Conservation (phyloP, 345 rosid genomes). For the Hibiscus syriacus region DNA sequence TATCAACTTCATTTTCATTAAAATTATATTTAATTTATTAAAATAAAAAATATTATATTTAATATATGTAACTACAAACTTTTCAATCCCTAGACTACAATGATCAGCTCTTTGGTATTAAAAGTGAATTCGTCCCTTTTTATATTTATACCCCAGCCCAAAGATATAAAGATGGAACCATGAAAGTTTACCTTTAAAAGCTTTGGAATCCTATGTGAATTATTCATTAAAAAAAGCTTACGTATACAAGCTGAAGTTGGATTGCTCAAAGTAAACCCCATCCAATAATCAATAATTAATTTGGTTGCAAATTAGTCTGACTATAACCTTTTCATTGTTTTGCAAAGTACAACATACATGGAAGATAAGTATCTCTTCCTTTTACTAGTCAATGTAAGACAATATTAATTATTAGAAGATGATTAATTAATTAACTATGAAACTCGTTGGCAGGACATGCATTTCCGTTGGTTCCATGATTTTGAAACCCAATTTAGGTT, state of each 20-base stretch:
- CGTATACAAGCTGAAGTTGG: not conserved
- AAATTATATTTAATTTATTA: no score
- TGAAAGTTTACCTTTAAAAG: constrained; percentile 33
- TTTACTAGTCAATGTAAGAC: constrained; percentile 1
- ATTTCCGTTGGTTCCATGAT: not conserved
- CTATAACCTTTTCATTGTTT: not conserved
- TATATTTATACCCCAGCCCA: no score
- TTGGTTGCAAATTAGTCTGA: not conserved
- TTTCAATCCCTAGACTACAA: no score
- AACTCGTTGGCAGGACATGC: not conserved
- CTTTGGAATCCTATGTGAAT: constrained; percentile 55
- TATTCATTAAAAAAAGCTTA: not conserved
- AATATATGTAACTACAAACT: no score
- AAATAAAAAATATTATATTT: no score
- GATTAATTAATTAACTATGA: not conserved
- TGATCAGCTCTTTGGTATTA: no score
- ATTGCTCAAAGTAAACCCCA: not conserved
- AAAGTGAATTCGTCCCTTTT: no score
- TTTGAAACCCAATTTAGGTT: no score
- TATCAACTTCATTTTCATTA: no score
- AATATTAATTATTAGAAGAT: not conserved
- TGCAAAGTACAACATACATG: not conserved
- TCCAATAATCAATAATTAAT: not conserved
- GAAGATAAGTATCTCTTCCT: constrained; percentile 1
- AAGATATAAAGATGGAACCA: constrained; percentile 16